Percentiles rank a stretch among this genome's conserved stretches.
Conservation (phyloP, 257 asterid species). For the Scutellaria minor region DNA sequence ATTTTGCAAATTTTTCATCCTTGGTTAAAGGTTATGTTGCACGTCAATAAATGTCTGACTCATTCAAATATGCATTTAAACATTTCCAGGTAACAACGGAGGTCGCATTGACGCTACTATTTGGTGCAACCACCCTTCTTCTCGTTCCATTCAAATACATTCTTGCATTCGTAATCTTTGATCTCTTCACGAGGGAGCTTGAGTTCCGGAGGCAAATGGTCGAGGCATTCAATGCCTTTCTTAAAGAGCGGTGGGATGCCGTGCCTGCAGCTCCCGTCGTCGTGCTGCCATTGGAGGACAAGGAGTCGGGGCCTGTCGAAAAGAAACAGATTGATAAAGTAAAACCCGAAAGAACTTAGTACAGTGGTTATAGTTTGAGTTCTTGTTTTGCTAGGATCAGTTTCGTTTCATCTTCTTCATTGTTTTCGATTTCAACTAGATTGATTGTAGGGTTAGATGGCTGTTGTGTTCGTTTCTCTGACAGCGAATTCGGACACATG, state of each 20-base stretch:
- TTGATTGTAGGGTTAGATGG: not conserved
- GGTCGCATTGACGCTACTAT: slow-evolving; percentile 69
- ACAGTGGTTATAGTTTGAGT: slow-evolving; percentile 28
- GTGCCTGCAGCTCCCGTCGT: slow-evolving; percentile 94
- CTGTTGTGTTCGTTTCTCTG: too few relatives aligned
- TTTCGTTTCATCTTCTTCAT: not conserved
- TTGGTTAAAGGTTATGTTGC: too few relatives aligned
- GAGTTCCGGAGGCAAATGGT: slow-evolving; percentile 81
- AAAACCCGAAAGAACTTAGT: slow-evolving; percentile 39
- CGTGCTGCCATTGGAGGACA: slow-evolving; percentile 70
- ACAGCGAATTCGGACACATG: too few relatives aligned
- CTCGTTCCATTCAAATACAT: slow-evolving; percentile 83
- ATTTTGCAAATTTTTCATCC: too few relatives aligned
- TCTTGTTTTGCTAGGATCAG: slow-evolving; percentile 5
- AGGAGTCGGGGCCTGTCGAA: slow-evolving; percentile 39
- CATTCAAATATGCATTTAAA: not conserved
- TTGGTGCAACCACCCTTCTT: slow-evolving; percentile 63
- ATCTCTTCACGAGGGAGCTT: slow-evolving; percentile 91
- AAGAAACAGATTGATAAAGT: slow-evolving; percentile 34
- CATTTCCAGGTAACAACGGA: slow-evolving; percentile 74
- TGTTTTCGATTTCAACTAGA: not conserved
- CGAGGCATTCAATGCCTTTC: slow-evolving; percentile 55
- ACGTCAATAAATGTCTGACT: too few relatives aligned
- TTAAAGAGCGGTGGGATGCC: slow-evolving; percentile 88
- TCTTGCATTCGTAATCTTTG: slow-evolving; percentile 61